Evolutionary conservation across 148 eudicot genomes (phyloP).

Genomic region (Silene latifolia): DNA sequence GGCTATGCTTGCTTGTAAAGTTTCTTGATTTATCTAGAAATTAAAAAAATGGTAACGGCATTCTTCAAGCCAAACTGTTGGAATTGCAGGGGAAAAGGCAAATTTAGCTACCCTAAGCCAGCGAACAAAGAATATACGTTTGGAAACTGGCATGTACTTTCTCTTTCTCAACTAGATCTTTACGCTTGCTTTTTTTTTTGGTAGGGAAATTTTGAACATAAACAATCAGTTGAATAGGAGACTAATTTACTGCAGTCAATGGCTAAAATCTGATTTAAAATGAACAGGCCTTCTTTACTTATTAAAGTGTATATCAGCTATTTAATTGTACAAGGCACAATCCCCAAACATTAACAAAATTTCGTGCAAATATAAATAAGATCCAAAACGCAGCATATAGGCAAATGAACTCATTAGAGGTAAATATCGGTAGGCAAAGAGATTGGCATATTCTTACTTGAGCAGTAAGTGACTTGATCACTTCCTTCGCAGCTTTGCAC

Average conservation of each 20-base stretch:
- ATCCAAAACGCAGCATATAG: not conserved
- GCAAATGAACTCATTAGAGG: conserved; percentile 2
- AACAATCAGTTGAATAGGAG: too few species aligned
- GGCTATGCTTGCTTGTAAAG: not conserved
- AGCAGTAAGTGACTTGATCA: conserved; percentile 60
- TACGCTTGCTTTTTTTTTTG: too few species aligned
- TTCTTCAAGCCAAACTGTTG: not conserved
- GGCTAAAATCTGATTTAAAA: not conserved
- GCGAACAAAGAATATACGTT: not conserved
- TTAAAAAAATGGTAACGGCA: not conserved
- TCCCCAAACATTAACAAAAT: not conserved
- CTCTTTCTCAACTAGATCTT: too few species aligned
- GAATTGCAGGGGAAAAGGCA: not conserved
- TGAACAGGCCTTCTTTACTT: not conserved
- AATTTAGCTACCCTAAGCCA: conserved; percentile 6
- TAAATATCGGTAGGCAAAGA: not conserved
- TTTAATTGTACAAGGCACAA: not conserved
- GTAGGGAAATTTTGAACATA: too few species aligned
- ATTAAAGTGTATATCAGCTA: not conserved
- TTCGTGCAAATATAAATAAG: not conserved
- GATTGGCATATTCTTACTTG: conserved; percentile 42
- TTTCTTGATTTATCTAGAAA: not conserved
- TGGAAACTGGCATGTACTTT: not conserved
- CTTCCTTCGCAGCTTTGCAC: conserved; percentile 74
- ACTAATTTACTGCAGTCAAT: not conserved